A percentile compares a stretch with the other conserved stretches of the same genome.
phyloP scores from a whole-genome alignment of 306 rosid genomes.

The Cajanus cajan region DNA sequence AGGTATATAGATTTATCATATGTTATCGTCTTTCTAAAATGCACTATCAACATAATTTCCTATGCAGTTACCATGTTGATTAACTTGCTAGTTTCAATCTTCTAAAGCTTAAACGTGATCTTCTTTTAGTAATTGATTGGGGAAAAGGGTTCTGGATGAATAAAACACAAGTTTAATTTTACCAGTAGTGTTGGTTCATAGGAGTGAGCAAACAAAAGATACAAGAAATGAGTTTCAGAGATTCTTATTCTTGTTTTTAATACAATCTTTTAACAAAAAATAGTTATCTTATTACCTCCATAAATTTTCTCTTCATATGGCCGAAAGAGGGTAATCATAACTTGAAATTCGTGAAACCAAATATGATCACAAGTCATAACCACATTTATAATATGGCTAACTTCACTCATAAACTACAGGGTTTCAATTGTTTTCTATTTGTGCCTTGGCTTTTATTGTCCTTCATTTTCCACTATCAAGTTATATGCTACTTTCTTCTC shows the following conservation, averaged over 20 bases:
- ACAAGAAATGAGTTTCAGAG: neutral
- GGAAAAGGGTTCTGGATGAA: neutral
- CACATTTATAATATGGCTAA: neutral
- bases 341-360: neutral
- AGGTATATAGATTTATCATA: constrained; percentile 26
- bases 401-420: neutral
- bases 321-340: constrained; percentile 1
- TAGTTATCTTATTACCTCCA: neutral
- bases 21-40: neutral
- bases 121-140: neutral
- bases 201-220: neutral
- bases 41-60: neutral
- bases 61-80: neutral
- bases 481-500: neutral
- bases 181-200: neutral
- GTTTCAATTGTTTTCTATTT: neutral
- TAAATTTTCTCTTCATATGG: constrained; percentile 3
- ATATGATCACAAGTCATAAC: neutral
- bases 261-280: neutral
- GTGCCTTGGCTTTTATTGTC: neutral
- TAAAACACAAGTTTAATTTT: neutral
- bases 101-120: neutral
- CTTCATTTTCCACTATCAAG: neutral
- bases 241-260: neutral
- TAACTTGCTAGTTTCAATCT: constrained; percentile 21